These are phyloP conservation scores for Colletotrichum sublineola DNA, from an alignment of 2,329 filamentous ascomycete genomes.

Conservation along the genomic window DNA sequence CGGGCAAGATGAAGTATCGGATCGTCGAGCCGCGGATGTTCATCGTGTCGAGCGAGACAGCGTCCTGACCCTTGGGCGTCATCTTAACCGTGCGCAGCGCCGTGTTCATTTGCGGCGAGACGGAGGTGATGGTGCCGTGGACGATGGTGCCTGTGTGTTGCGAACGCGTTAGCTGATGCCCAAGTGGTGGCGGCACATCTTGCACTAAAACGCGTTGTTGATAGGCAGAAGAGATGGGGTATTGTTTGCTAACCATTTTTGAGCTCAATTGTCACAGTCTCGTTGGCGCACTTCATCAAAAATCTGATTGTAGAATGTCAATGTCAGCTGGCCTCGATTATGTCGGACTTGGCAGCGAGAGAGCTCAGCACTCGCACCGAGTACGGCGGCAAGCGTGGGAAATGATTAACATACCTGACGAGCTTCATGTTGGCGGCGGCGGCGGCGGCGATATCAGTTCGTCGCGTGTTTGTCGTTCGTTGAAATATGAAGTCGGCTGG, in stretches of 20 bases:
- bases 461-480: conserved; percentile 18
- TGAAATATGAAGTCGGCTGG: conserved; percentile 4
- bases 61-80: conserved; percentile 89
- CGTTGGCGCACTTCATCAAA: conserved; percentile 99
- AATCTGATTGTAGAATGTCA: conserved; percentile 72
- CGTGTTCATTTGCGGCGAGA: conserved; percentile 99
- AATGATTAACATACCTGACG: conserved; percentile 80
- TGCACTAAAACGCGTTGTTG: not conserved
- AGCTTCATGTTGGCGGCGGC: conserved; percentile 84
- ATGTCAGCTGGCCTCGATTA: conserved; percentile 47
- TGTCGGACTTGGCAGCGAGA: conserved; percentile 8
- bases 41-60: conserved; percentile 92
- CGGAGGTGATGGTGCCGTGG: conserved; percentile 95
- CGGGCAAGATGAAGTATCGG: conserved; percentile 95
- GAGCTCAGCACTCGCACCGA: conserved; percentile 42
- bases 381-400: conserved; percentile 47
- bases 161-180: conserved; percentile 21
- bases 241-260: conserved; percentile 82
- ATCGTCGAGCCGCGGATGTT: conserved; percentile 97
- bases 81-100: conserved; percentile 96
- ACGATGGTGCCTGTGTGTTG: conserved; percentile 83
- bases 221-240: not conserved
- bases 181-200: not conserved
- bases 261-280: conserved; percentile 97
- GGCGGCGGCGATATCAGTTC: conserved; percentile 3